Conservation (phyloP, 306 rosid genomes). For the Gleditsia sinensis region DNA sequence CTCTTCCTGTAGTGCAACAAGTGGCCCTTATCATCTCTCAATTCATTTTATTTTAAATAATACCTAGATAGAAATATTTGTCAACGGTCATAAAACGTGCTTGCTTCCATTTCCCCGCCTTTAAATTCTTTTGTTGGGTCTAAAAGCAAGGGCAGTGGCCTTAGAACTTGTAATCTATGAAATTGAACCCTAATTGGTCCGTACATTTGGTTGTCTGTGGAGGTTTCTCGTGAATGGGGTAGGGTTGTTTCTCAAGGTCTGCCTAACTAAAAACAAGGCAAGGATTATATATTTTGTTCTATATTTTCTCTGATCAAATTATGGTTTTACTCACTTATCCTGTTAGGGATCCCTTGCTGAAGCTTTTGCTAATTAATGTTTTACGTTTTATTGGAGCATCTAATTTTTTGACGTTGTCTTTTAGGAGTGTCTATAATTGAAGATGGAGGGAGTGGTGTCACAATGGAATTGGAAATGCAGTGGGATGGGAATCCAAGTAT, state of each 20-base stretch:
- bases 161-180: neutral
- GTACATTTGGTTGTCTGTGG: neutral
- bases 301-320: neutral
- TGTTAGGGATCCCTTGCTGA: constrained; percentile 1
- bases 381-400: constrained; percentile 30
- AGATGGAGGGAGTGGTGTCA: constrained; percentile 66
- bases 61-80: neutral
- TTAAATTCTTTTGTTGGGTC: neutral
- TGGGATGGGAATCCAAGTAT: constrained; percentile 99
- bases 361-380: constrained; percentile 5
- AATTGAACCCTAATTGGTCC: neutral
- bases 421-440: constrained; percentile 84
- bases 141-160: neutral
- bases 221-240: neutral
- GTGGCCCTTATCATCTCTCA: neutral
- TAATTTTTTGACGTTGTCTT: constrained; percentile 37
- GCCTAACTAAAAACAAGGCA: neutral
- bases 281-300: constrained; percentile 2
- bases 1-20: neutral
- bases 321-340: neutral
- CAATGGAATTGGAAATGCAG: constrained; percentile 93
- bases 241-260: constrained; percentile 5
- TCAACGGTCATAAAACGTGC: neutral
- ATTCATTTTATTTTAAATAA: neutral
- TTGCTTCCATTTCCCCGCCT: neutral